phyloP scores from a whole-genome alignment of 2,329 filamentous ascomycete genomes.

The Karstenula rhodostoma region DNA sequence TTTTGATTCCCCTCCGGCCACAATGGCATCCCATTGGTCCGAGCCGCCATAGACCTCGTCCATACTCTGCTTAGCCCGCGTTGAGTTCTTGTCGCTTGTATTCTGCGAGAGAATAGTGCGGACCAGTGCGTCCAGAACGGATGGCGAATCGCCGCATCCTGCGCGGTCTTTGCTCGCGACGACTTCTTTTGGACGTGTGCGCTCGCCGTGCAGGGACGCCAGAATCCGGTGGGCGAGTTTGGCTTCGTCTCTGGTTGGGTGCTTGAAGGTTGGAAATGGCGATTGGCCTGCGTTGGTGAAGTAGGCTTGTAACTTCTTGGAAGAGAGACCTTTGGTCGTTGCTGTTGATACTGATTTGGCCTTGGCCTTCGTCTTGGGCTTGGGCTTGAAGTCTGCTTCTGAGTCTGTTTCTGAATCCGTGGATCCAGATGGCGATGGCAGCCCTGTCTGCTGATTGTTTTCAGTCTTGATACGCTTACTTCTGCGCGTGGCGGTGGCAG shows the following conservation, averaged over 20 bases:
- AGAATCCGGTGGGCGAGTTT: background rate
- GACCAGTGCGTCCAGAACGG: conserved; percentile 69
- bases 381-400: background rate
- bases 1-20: conserved; percentile 65
- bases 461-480: background rate
- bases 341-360: background rate
- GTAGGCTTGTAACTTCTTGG: background rate
- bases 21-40: conserved; percentile 74
- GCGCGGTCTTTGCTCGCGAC: background rate
- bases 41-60: conserved; percentile 73
- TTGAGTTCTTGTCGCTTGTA: conserved; percentile 69
- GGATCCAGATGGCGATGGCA: background rate
- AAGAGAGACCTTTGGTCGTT: background rate
- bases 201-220: background rate
- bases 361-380: background rate
- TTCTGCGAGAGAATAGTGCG: conserved; percentile 69
- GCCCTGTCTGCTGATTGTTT: background rate
- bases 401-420: background rate
- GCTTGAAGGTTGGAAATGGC: background rate
- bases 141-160: conserved; percentile 73
- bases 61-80: conserved; percentile 69
- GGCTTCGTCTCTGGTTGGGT: background rate
- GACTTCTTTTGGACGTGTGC: background rate
- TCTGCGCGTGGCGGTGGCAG: background rate
- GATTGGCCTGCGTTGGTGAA: background rate